Evolutionary conservation across 306 rosid species (phyloP), one percentile per base, ranked within the genome.

Genomic region (Sesbania bispinosa): DNA sequence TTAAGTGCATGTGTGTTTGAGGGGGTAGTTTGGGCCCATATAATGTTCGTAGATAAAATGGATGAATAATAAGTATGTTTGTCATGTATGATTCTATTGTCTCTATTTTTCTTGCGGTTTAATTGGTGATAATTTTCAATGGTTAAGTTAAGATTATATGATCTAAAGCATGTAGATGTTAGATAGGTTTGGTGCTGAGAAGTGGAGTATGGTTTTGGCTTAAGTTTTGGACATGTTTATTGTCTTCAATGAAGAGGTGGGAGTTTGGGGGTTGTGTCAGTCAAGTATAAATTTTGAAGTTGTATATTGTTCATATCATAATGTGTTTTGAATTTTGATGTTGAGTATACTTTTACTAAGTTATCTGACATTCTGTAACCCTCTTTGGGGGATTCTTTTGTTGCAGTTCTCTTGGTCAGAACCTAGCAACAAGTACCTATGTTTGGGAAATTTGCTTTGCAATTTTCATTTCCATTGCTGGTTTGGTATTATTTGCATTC

Each of bases 371-470:
- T 46, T 45, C 59, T 76, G 24, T 67, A 20, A 20, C 38, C 69
- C 73, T 52, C 73, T 39, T 61, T 29, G 76, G 80, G 61, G 75
- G 73, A 11, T 42, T 70, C 15, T 67, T 80, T 67, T 73, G 38
- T 27, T 86, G 88, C 90, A 93, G 98, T 79, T 88, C 98, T 36
- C 96, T 90, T 61, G 98, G 98, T 71, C 98, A 93, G 78, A 88
- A 88, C 68, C 93, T 93, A 71, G 46, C 0, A 59, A 93, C 98
- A 41, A 90, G 97, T 79, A 90, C 93, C 55, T 93, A 81, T 79
- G 86, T 85, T 18, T 90, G 96, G 98, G 98, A 90, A 81, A 90
- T 90, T 74, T 79, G 82, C 80, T 90, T 93, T 77, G 98, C 98
- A 52, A 90, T 93, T 83, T 93, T 85, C 83, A 88, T 93, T 81